Percentiles rank a stretch among this genome's conserved stretches.
Evolutionary conservation across 2,329 filamentous ascomycete genomes (phyloP).

Genomic region (Amauroascus niger): DNA sequence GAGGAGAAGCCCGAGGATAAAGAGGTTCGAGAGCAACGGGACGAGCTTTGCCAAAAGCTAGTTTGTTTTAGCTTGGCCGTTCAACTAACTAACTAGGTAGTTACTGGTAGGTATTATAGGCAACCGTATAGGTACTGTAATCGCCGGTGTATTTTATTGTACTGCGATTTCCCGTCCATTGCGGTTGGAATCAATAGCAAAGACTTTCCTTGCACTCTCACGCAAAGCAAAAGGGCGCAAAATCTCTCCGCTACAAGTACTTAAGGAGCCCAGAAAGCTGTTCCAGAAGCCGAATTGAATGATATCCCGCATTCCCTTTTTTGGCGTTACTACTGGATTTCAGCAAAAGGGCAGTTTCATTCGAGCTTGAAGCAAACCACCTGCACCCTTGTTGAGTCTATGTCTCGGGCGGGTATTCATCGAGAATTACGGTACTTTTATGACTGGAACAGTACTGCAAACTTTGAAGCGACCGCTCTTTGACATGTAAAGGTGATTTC

Average conservation of each 20-base stretch:
- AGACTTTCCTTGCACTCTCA: not conserved
- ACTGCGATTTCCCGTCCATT: not conserved
- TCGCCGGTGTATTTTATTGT: not conserved
- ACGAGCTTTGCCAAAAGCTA: constrained; percentile 5
- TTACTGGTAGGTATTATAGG: no score
- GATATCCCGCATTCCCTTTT: no score
- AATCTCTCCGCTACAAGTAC: no score
- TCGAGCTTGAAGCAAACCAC: no score
- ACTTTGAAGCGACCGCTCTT: not conserved
- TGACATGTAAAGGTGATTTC: constrained; percentile 3
- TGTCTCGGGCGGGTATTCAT: not conserved
- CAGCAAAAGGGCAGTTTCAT: no score
- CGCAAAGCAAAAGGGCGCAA: no score
- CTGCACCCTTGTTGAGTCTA: no score
- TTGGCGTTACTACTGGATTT: no score
- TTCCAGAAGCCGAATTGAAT: no score
- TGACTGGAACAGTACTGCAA: not conserved
- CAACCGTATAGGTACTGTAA: constrained; percentile 8
- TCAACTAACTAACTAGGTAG: no score
- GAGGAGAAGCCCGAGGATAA: not conserved
- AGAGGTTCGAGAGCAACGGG: not conserved
- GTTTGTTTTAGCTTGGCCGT: constrained; percentile 4
- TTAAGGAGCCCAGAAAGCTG: no score
- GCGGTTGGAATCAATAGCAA: not conserved
- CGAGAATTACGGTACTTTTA: not conserved